Evolutionary conservation across 257 asterid species (phyloP).

Genomic region (Capsicum baccatum): DNA sequence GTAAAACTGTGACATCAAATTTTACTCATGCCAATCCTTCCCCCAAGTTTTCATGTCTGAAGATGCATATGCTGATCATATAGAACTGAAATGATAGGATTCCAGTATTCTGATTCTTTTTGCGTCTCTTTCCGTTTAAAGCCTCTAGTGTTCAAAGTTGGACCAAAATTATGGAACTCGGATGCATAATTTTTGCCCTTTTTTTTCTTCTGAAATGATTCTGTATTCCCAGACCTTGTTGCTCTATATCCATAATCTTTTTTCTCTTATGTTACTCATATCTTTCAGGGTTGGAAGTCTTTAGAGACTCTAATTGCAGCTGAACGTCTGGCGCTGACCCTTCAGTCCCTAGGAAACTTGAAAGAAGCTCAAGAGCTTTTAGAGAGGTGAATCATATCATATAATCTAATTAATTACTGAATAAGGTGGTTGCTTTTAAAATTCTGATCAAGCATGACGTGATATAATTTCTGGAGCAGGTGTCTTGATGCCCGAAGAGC

Average conservation of each 20-base stretch:
- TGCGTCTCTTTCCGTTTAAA: neutral
- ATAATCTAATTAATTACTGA: constrained; percentile 32
- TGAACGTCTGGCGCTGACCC: constrained; percentile 81
- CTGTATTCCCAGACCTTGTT: neutral
- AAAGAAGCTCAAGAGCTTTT: constrained; percentile 81
- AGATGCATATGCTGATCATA: neutral
- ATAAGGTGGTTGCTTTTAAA: constrained; percentile 32
- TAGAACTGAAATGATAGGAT: neutral
- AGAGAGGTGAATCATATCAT: constrained; percentile 56
- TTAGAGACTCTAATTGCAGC: constrained; percentile 80
- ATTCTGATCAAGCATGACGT: constrained; percentile 37
- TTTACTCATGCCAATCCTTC: neutral
- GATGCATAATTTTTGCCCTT: neutral
- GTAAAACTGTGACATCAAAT: neutral
- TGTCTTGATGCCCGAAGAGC: constrained; percentile 75
- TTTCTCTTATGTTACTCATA: constrained; percentile 28
- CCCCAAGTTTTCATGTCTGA: constrained; percentile 5
- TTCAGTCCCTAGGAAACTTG: constrained; percentile 65
- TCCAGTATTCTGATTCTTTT: neutral
- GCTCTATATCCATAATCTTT: neutral
- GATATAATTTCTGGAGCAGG: constrained; percentile 52
- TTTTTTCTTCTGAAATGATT: neutral
- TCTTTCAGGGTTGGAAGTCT: constrained; percentile 79
- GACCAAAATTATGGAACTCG: neutral
- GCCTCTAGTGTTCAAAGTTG: neutral